Base-by-base conservation (phyloP, 108 stramenopile species). In the Asterionellopsis glacialis region DNA sequence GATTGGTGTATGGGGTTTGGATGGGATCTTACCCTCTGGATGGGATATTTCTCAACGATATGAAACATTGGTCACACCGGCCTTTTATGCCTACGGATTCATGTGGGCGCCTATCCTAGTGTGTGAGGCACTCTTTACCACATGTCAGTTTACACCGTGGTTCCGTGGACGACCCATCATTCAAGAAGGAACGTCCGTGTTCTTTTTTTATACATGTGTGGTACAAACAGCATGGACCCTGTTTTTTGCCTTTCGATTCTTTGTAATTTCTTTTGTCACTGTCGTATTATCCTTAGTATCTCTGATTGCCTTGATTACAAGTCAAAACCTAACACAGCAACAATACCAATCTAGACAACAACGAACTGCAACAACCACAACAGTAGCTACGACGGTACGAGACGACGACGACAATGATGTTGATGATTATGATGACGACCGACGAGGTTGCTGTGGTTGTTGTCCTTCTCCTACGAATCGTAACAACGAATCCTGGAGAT, bases 61-160 rank as follows among this genome's bases (percentile, higher is more conserved):
- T 50, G 60, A 74, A 75, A 80, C 82, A 0, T 67, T 84, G 11
- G 69, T 84, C 13, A 84, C 79, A 4, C 82, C 82, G 1, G 72
- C 74, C 18, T 22, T 57, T 22, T 84, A 73, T 62, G 73, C 82
- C 7, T 68, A 68, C 33, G 66, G 57, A 24, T 72, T 45, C 25
- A 57, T 84, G 6, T 84, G 82, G 82, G 68, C 54, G 16, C 77
- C 77, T 0, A 76, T 84, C 23, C 41, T 79, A 12, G 51, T 53
- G 10, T 67, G 67, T 58, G 79, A 84, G 50, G 64, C 56, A 18
- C 23, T 80, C 45, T 84, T 84, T 64, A 74, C 68, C 13, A 56
- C 65, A 25, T 75, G 70, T 0, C 82, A 84, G 42, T 69, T 84
- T 18, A 45, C 74, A 44, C 82, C 78, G 6, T 15, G 69, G 9